Base-by-base conservation (phyloP, 805 yeast genomes). In the Wickerhamiella siamensis region DNA sequence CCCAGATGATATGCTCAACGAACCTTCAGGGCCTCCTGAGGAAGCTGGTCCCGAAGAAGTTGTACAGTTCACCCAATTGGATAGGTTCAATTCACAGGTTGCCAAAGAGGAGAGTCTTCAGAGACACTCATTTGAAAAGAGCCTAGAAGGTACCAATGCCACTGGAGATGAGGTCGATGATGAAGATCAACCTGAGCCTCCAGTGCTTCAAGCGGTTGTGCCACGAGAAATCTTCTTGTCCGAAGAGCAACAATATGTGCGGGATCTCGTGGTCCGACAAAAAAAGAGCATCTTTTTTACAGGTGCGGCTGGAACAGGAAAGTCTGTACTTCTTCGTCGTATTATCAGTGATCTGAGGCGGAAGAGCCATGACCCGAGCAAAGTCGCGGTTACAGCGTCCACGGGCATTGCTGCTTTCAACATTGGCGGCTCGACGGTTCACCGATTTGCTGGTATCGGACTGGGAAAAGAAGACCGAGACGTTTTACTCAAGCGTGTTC, bases 271-370 rank as follows among this genome's bases (percentile, higher is more conserved):
- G 0, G 60, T 72, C 35, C 55, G 65, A 18, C 86, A 93, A 0
- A 34, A 46, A 2, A 62, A 66, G 15, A 83, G 79, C 45, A 62
- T 91, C 2, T 91, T 91, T 56, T 91, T 83, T 57, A 91, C 98
- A 0, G 98, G 98, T 39, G 84, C 96, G 27, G 98, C 98, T 0
- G 98, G 98, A 53, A 91, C 98, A 0, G 98, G 98, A 56, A 91
- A 91, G 57, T 88, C 98, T 1, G 79, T 91, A 3, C 64, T 91
- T n/a, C 63, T 91, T 39, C 70, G 75, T 39, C 74, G 77, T 32
- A 63, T 91, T 21, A 84, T 91, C 17, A 55, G 62, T 16, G 66
- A 68, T 21, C 60, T 84, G 39, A 59, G 60, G 16, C 46, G 51
- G 1, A 62, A 68, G 35, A 65, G 69, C 1, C 42, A 50, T 10